Conservation (phyloP, 73 alveolate genomes). For the Halteria grandinella region DNA sequence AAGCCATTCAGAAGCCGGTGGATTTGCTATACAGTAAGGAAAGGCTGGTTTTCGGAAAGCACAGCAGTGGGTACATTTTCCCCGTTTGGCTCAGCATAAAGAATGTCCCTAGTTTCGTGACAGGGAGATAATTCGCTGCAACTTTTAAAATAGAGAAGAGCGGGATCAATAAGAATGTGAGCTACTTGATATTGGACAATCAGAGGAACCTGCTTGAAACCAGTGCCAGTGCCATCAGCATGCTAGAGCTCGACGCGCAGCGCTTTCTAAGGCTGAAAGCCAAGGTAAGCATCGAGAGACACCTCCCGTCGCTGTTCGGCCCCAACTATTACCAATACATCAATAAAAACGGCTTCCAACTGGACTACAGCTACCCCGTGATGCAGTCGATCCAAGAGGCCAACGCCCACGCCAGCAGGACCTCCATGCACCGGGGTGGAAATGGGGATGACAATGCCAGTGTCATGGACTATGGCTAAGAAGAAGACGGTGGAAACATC, state of each 20-base stretch:
- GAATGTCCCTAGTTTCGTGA: slow-evolving; percentile 37
- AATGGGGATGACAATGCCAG: too few relatives aligned
- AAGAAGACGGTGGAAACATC: too few relatives aligned
- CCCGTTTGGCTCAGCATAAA: slow-evolving; percentile 51
- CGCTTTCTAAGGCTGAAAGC: slow-evolving; percentile 31
- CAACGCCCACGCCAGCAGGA: too few relatives aligned
- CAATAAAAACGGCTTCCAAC: slow-evolving; percentile 29
- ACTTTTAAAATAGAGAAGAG: slow-evolving; percentile 56
- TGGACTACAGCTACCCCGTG: slow-evolving; percentile 31
- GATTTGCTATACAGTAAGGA: slow-evolving; percentile 51
- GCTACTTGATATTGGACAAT: slow-evolving; percentile 34
- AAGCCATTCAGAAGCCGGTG: slow-evolving; percentile 46
- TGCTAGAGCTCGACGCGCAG: slow-evolving; percentile 42
- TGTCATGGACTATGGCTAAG: too few relatives aligned
- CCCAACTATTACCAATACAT: slow-evolving; percentile 34
- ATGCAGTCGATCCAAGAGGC: too few relatives aligned
- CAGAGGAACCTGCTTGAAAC: slow-evolving; percentile 38
- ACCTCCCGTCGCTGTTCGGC: slow-evolving; percentile 51
- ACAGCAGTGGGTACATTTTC: slow-evolving; percentile 46
- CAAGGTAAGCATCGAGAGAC: slow-evolving; percentile 29
- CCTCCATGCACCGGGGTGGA: too few relatives aligned
- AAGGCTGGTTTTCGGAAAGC: slow-evolving; percentile 54
- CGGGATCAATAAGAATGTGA: slow-evolving; percentile 38
- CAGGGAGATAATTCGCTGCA: slow-evolving; percentile 53
- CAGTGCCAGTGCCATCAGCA: slow-evolving; percentile 18